Base-by-base conservation (phyloP, 225 moss, liverwort and hornwort genomes). In the Marchantia paleacea region DNA sequence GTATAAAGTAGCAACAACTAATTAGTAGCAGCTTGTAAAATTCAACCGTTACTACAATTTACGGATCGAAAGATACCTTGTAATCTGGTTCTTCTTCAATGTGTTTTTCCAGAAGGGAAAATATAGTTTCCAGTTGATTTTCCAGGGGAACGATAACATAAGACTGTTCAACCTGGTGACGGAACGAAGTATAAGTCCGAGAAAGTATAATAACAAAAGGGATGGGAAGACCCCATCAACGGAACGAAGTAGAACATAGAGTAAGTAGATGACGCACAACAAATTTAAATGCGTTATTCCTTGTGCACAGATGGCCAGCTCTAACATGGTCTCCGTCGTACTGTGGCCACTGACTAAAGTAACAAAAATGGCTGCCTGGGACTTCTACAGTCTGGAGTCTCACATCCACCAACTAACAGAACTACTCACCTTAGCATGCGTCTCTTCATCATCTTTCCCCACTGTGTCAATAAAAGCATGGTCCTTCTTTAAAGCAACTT, bases 401-500 rank as follows among this genome's bases (percentile, higher is more conserved):
- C 39, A 39, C 39, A 39, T 39, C 39, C 39, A 39, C 39, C 39
- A 39, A 57, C 57, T 2, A 57, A 4, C 14, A 57, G 6, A 57
- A 57, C 19, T 19, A 57, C 84, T 76, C 80, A 96, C 96, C 94
- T 96, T 94, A 57, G 90, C 87, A 78, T 99, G 97, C 58, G 97
- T 99, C 73, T 99, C 97, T 80, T 91, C 92, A 11, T 92, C 90
- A 54, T 92, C 91, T 81, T 90, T 79, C 20, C 93, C 97, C 60
- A 99, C 95, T 7, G 93, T 94, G 75, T 99, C 95, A 84, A 99
- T 90, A 64, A 91, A 95, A 6, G 86, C 81, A 80, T 99, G 95
- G 52, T 90, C 75, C 78, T 80, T 91, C 91, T 91, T 99, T 79
- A 99, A 29, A 49, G 95, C 97, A 86, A 94, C 87, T 75, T 91